These are phyloP conservation scores for Ambrosiella cleistominuta DNA, from an alignment of 2,329 filamentous ascomycete genomes.

Conservation along the genomic window DNA sequence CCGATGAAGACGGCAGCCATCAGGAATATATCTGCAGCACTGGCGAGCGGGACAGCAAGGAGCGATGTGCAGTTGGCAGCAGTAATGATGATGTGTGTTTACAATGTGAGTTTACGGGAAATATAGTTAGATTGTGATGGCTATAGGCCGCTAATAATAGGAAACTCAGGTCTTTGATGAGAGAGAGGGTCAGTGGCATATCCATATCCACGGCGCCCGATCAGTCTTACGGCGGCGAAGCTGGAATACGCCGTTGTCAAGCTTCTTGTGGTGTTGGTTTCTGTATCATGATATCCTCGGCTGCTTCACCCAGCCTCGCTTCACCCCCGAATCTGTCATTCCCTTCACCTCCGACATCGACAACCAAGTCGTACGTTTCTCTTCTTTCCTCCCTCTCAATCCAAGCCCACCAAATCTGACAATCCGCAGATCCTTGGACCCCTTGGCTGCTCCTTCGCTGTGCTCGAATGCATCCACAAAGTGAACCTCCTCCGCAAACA, in stretches of 20 bases:
- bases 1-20: conserved; percentile 27
- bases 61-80: conserved; percentile 26
- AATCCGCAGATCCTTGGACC: conserved; percentile 27
- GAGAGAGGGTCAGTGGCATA: conserved; percentile 27
- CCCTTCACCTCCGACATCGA: background rate
- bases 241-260: conserved; percentile 18
- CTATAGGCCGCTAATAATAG: background rate
- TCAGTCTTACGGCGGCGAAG: conserved; percentile 19
- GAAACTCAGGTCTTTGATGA: conserved; percentile 28
- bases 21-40: conserved; percentile 22
- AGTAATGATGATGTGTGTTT: conserved; percentile 34
- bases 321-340: background rate
- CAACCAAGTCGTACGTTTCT: background rate
- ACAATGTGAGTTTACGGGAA: conserved; percentile 24
- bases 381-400: background rate
- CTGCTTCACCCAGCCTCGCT: conserved; percentile 23
- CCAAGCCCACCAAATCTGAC: background rate
- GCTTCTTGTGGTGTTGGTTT: conserved; percentile 29
- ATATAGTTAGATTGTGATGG: conserved; percentile 12
- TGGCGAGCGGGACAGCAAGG: conserved; percentile 19
- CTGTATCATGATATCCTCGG: conserved; percentile 30
- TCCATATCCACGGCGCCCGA: conserved; percentile 28
- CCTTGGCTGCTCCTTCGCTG: conserved; percentile 29
- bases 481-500: conserved; percentile 23
- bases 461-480: conserved; percentile 26